These are phyloP conservation scores for Psilocybe azurescens DNA, from an alignment of 768 basidiomycete genomes.

Conservation along the genomic window DNA sequence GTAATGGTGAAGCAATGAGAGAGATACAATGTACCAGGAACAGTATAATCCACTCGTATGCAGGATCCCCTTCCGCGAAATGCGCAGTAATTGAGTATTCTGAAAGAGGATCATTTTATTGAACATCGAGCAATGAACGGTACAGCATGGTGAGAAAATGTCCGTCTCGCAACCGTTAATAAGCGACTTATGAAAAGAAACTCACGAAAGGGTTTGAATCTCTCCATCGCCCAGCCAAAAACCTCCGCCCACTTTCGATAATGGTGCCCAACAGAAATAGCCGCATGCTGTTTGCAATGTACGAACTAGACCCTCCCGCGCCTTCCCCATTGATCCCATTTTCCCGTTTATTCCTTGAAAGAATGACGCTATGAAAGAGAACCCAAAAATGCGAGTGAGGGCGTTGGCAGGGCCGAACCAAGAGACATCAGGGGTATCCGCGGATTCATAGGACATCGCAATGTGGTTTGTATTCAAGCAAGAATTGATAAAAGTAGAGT, in stretches of 20 bases:
- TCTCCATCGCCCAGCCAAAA: conserved; percentile 42
- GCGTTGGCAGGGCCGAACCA: conserved; percentile 7
- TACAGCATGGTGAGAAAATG: too few species aligned
- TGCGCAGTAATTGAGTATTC: conserved; percentile 44
- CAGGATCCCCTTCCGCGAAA: conserved; percentile 43
- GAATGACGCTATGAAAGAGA: conserved; percentile 40
- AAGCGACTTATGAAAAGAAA: background rate
- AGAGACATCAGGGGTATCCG: background rate
- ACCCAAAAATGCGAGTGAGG: conserved; percentile 33
- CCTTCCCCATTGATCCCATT: background rate
- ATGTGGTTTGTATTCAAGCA: background rate
- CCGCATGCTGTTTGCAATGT: conserved; percentile 31
- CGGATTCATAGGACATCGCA: background rate
- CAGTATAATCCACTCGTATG: conserved; percentile 48
- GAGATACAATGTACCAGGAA: conserved; percentile 37
- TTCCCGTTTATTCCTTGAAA: conserved; percentile 21
- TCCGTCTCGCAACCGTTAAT: too few species aligned
- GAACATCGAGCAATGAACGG: background rate
- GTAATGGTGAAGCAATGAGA: background rate
- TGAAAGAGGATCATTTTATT: conserved; percentile 13
- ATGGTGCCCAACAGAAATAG: conserved; percentile 41
- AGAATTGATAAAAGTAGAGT: too few species aligned
- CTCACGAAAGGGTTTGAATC: conserved; percentile 33
- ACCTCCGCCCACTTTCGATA: conserved; percentile 43
- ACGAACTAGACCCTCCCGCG: background rate